Base-by-base conservation (phyloP, 441 rosid genomes). In the Corymbia calophylla region DNA sequence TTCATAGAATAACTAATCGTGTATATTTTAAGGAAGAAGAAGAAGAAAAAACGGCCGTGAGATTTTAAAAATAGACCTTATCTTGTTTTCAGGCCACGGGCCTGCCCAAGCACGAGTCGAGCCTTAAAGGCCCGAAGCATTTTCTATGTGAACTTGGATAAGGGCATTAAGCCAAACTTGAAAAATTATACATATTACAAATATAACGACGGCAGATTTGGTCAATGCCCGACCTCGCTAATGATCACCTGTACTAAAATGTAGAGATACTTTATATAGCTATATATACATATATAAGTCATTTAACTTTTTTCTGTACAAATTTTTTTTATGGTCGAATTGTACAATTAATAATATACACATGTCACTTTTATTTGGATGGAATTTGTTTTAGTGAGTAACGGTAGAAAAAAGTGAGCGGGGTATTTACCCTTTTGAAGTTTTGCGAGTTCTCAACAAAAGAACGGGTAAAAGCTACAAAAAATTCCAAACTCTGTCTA, bases 71-170 rank as follows among this genome's bases (percentile, higher is more conserved):
- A 39, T 39, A 39, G 29, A 39, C 27, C 21, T 4, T 3, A 21
- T 39, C 9, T 5, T 73, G 51, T 9, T 39, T 39, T 6, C 3
- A 7, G 16, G 49, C 8, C 10, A 4, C 0, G 1, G 17, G 39
- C 31, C 13, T 39, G n/a, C 51, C 84, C 29, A 39, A 73, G 29
- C 84, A 29, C 4, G 1, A 23, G 51, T 44, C 51, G 8, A 73
- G 48, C 29, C 3, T 1, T 39, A 18, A 70, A 19, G 7, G 81
- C 48, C 70, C 1, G 0, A 19, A 70, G 81, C 1, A 70, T 32
- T 32, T 68, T 9, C 5, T 23, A 56, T 70, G 27, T 19, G 82
- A 73, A 35, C 25, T 35, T 39, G 2, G 29, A 39, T 19, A 21
- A 39, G 29, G 82, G 49, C 21, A 73, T 73, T 35, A 62, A 29